Conservation (phyloP, 2,329 filamentous ascomycete species). For the Cryoendolithus antarcticus region DNA sequence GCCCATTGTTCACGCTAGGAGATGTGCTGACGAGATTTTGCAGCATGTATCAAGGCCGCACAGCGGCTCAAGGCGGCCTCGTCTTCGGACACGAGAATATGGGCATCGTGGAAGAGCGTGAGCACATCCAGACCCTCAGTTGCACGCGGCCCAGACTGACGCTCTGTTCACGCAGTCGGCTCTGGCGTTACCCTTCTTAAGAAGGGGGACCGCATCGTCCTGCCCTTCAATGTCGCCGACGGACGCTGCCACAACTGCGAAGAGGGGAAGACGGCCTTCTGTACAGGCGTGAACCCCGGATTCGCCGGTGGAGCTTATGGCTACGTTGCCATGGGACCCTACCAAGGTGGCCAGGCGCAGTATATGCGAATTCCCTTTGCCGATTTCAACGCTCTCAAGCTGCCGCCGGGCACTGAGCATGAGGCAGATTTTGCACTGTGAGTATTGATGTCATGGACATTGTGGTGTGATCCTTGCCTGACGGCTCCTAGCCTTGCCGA, state of each 20-base stretch:
- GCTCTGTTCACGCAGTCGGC: conserved; percentile 25
- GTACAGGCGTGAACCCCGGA: conserved; percentile 47
- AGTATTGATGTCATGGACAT: too few relatives aligned
- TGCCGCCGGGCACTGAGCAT: conserved; percentile 48
- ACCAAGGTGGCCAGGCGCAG: conserved; percentile 48
- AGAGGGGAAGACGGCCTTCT: conserved; percentile 52
- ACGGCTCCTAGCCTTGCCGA: too few relatives aligned
- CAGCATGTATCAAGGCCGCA: conserved; percentile 54
- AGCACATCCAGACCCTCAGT: too few relatives aligned
- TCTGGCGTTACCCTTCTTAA: conserved; percentile 48
- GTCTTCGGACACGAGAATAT: conserved; percentile 44
- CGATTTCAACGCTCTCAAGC: conserved; percentile 52
- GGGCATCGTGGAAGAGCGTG: conserved; percentile 34
- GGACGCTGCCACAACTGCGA: conserved; percentile 53
- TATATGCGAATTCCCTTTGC: conserved; percentile 54
- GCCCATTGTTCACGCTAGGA: conserved; percentile 16
- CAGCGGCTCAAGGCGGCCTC: conserved; percentile 48
- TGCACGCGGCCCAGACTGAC: too few relatives aligned
- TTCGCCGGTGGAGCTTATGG: conserved; percentile 50
- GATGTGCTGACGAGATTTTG: conserved; percentile 8
- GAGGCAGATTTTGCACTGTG: conserved; percentile 46
- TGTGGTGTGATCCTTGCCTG: too few relatives aligned
- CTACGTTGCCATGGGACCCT: conserved; percentile 40
- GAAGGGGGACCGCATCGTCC: conserved; percentile 51
- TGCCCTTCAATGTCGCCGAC: conserved; percentile 55